Conservation (phyloP, 257 asterid genomes). For the Solanum pinnatisectum region DNA sequence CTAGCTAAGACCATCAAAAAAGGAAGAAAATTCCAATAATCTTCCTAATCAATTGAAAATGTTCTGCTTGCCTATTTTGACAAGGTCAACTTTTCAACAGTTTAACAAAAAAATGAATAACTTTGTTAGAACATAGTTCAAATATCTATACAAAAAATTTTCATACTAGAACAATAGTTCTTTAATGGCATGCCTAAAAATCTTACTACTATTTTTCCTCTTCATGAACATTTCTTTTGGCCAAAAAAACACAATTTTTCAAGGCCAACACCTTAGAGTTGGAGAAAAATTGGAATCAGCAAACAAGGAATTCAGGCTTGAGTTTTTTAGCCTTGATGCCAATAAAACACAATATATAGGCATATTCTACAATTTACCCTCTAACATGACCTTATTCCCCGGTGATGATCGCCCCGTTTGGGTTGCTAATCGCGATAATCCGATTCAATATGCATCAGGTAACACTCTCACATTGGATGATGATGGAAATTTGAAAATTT, state of each 20-base stretch:
- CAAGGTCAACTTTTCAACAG: background rate
- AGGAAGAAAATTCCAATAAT: background rate
- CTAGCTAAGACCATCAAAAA: background rate
- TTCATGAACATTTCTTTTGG: background rate
- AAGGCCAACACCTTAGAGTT: conserved; percentile 1
- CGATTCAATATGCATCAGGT: conserved; percentile 5
- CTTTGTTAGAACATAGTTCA: background rate
- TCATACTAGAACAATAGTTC: background rate
- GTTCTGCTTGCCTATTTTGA: background rate
- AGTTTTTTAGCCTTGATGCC: conserved; percentile 8
- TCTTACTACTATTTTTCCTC: background rate
- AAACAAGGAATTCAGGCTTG: conserved; percentile 14
- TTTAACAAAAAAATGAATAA: too few relatives aligned
- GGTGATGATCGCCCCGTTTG: conserved; percentile 8
- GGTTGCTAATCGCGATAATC: conserved; percentile 21
- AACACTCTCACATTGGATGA: conserved; percentile 1
- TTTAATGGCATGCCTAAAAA: background rate
- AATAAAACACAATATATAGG: conserved; percentile 10
- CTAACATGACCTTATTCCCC: background rate
- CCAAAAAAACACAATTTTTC: background rate
- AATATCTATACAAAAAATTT: background rate
- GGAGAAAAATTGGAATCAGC: conserved; percentile 1
- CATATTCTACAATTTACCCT: conserved; percentile 7
- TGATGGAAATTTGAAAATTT: conserved; percentile 12
- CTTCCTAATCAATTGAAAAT: background rate